Conservation (phyloP, 345 rosid genomes). For the Nephelium lappaceum region DNA sequence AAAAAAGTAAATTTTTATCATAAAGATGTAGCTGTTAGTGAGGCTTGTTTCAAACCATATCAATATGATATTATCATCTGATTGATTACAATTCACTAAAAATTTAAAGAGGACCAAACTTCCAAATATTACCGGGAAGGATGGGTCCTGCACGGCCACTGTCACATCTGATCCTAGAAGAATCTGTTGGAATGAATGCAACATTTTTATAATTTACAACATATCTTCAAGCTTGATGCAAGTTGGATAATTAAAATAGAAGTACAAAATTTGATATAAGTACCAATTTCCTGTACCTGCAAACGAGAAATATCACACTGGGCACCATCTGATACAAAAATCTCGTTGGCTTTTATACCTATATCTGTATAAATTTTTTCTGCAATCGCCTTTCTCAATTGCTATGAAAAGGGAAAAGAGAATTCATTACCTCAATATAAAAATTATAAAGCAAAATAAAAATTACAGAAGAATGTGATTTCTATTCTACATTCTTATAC, state of each 20-base stretch:
- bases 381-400: constrained; percentile 45
- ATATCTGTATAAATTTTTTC: constrained; percentile 32
- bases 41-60: neutral
- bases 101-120: neutral
- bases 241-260: neutral
- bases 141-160: constrained; percentile 50
- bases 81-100: neutral
- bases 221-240: neutral
- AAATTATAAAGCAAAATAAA: neutral
- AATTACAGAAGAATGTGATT: neutral
- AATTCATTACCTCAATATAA: neutral
- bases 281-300: constrained; percentile 32
- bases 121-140: constrained; percentile 44
- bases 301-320: constrained; percentile 55
- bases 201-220: neutral
- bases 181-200: constrained; percentile 29
- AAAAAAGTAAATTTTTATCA: no score
- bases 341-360: constrained; percentile 35
- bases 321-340: constrained; percentile 59
- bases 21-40: no score
- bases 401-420: constrained; percentile 23
- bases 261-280: neutral
- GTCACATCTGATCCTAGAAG: constrained; percentile 45
- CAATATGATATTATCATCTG: neutral
- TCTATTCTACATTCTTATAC: no score